Percentiles rank a stretch among this genome's conserved stretches.
Conservation (phyloP, 768 basidiomycete genomes). For the Pleurotus cornucopiae region DNA sequence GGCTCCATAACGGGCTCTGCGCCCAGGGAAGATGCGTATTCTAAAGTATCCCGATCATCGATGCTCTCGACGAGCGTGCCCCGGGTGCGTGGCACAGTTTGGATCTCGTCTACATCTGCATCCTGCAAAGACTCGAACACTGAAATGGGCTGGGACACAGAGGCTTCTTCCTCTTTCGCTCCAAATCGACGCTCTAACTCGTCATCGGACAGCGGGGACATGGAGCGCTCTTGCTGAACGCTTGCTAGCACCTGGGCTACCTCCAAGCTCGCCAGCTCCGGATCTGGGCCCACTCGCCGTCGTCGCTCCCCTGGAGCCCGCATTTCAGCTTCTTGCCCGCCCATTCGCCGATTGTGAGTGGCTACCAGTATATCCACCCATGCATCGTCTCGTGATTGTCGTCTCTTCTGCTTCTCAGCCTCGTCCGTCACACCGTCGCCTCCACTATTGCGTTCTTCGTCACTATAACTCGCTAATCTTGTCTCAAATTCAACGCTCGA, state of each 20-base stretch:
- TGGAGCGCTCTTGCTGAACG: conserved; percentile 32
- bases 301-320: conserved; percentile 28
- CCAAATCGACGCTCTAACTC: conserved; percentile 30
- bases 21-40: conserved; percentile 17
- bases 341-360: conserved; percentile 45
- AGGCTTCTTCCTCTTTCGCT: conserved; percentile 20
- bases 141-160: conserved; percentile 3
- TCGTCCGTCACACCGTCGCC: conserved; percentile 28
- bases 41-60: conserved; percentile 21
- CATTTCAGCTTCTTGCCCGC: conserved; percentile 47
- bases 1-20: conserved; percentile 6
- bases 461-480: conserved; percentile 62
- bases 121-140: conserved; percentile 35
- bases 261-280: conserved; percentile 70
- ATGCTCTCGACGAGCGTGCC: conserved; percentile 19
- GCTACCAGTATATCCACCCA: conserved; percentile 88
- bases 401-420: conserved; percentile 40
- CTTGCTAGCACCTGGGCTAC: conserved; percentile 68
- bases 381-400: conserved; percentile 61
- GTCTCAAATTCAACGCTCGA: conserved; percentile 83
- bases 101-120: conserved; percentile 47
- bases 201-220: conserved; percentile 25
- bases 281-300: conserved; percentile 38
- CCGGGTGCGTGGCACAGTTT: conserved; percentile 37
- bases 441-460: conserved; percentile 34